Percentiles rank a stretch among this genome's conserved stretches.
Evolutionary conservation across 2,329 filamentous ascomycete species (phyloP).

Genomic region (Falciphora oryzae): DNA sequence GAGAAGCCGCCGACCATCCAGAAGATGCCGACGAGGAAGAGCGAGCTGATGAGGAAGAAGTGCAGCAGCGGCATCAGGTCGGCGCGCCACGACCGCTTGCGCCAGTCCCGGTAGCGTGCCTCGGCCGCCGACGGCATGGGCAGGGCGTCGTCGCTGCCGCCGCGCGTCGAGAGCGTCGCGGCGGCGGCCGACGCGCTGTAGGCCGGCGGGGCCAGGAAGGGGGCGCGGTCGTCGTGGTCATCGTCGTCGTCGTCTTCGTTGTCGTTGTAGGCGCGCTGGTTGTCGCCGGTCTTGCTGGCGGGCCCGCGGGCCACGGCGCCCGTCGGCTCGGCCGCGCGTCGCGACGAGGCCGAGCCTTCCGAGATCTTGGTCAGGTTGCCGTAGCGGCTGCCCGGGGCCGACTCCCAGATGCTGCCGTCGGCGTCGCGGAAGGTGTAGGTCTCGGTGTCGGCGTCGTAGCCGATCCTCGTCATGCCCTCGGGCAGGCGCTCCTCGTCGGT

Average conservation of each 20-base stretch:
- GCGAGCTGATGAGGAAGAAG: constrained; percentile 48
- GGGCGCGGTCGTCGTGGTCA: constrained; percentile 11
- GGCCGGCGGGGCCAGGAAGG: constrained; percentile 1
- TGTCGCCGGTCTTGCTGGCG: constrained; percentile 11
- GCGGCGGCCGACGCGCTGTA: constrained; percentile 2
- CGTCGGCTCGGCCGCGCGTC: not conserved
- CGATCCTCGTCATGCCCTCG: constrained; percentile 40
- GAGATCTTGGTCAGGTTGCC: constrained; percentile 37
- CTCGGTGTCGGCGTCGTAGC: constrained; percentile 45
- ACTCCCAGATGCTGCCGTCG: constrained; percentile 39
- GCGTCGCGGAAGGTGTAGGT: constrained; percentile 40
- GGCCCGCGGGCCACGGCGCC: not conserved
- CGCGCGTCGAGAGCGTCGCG: constrained; percentile 9
- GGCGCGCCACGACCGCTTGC: constrained; percentile 38
- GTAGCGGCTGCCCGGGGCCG: constrained; percentile 38
- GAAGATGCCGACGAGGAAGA: constrained; percentile 44
- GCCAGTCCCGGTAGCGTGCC: constrained; percentile 1
- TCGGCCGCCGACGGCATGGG: not conserved
- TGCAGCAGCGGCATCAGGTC: constrained; percentile 52
- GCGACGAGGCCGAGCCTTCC: constrained; percentile 16
- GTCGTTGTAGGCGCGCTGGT: constrained; percentile 12
- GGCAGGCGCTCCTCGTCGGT: constrained; percentile 40
- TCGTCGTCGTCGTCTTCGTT: constrained; percentile 21
- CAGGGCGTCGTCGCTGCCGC: not conserved
- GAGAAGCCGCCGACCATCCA: constrained; percentile 36